phyloP scores from a whole-genome alignment of 2,329 filamentous ascomycete genomes.

The Zasmidium citrigriseum region DNA sequence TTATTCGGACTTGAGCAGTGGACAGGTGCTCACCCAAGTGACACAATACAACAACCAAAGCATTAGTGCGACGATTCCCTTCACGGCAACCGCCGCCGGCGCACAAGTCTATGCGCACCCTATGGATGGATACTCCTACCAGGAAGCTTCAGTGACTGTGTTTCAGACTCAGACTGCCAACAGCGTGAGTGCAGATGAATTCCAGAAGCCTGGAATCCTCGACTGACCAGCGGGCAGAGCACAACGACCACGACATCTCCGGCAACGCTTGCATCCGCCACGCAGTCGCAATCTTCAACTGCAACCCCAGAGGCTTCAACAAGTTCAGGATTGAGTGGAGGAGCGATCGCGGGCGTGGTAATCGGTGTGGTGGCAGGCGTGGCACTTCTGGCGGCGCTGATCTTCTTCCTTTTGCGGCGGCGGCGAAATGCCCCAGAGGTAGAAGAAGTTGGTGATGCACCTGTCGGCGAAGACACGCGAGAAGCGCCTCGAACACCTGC shows the following conservation, averaged over 20 bases:
- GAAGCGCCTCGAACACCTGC: not conserved
- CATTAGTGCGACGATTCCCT: constrained; percentile 8
- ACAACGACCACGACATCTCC: not conserved
- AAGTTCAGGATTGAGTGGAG: not conserved
- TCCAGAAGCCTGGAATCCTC: not conserved
- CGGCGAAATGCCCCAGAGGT: not conserved
- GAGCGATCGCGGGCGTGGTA: constrained; percentile 12
- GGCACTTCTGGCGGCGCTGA: not conserved
- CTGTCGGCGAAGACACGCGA: not conserved
- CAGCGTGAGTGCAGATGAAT: constrained; percentile 5
- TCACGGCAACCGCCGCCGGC: constrained; percentile 6
- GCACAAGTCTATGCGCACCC: constrained; percentile 16
- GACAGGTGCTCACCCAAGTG: constrained; percentile 6
- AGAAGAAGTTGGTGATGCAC: not conserved
- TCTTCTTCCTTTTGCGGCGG: constrained; percentile 8
- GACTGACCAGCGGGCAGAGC: not conserved
- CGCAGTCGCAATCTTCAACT: not conserved
- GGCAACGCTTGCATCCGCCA: not conserved
- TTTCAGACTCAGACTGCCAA: constrained; percentile 10
- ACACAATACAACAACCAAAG: constrained; percentile 16
- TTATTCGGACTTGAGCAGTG: constrained; percentile 12
- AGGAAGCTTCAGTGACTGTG: not conserved
- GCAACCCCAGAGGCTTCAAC: not conserved
- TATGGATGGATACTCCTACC: constrained; percentile 15
- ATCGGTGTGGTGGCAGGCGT: constrained; percentile 9